Conservation (phyloP, 768 basidiomycete genomes). For the Leccinum imitatum region DNA sequence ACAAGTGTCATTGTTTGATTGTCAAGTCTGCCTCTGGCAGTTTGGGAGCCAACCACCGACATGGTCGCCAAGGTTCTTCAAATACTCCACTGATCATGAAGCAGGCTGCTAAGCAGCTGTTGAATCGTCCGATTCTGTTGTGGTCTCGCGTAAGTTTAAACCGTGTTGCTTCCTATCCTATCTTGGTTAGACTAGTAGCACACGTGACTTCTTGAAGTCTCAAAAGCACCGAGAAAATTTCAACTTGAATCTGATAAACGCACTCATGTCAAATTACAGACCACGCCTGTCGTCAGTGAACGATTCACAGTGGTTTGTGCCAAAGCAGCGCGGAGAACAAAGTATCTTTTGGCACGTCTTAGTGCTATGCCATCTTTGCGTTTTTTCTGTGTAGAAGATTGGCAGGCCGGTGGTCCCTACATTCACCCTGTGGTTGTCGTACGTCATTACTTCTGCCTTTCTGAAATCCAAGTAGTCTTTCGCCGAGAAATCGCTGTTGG, state of each 20-base stretch:
- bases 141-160: no score
- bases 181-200: neutral
- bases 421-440: neutral
- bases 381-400: conserved; percentile 17
- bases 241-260: conserved; percentile 21
- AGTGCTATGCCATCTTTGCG: conserved; percentile 31
- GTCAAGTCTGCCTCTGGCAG: neutral
- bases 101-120: no score
- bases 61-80: neutral
- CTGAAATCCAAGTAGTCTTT: neutral
- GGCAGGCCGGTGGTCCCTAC: conserved; percentile 35
- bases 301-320: conserved; percentile 30
- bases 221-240: neutral
- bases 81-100: neutral
- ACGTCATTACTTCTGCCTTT: neutral
- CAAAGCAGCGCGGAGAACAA: conserved; percentile 36
- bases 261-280: conserved; percentile 37
- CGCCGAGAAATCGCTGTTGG: neutral
- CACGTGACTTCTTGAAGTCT: neutral
- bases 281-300: conserved; percentile 14
- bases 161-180: no score
- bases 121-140: no score
- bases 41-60: neutral
- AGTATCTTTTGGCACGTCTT: conserved; percentile 25
- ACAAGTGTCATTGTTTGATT: neutral